phyloP scores from a whole-genome alignment of 2,329 filamentous ascomycete genomes.

The Gaeumannomyces tritici region DNA sequence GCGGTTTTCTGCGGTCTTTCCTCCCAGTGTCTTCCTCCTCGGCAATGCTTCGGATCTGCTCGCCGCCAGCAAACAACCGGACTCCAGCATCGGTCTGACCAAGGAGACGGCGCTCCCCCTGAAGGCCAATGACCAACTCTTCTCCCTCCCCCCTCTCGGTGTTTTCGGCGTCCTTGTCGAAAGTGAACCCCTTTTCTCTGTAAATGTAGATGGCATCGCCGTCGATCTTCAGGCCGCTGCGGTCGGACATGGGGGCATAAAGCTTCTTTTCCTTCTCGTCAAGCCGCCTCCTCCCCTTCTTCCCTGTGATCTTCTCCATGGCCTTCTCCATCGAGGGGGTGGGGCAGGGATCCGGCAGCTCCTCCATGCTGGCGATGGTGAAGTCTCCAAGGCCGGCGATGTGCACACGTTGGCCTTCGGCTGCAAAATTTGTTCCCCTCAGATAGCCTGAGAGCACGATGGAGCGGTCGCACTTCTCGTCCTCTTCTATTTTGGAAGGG shows the following conservation, averaged over 20 bases:
- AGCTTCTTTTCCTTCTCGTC: conserved; percentile 96
- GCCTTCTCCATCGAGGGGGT: conserved; percentile 87
- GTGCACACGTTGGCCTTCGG: conserved; percentile 73
- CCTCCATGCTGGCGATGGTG: conserved; percentile 73
- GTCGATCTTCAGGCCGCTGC: conserved; percentile 90
- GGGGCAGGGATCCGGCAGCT: conserved; percentile 86
- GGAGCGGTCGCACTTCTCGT: conserved; percentile 82
- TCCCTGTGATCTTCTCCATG: conserved; percentile 73
- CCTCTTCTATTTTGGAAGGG: conserved; percentile 79
- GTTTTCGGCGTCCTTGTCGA: conserved; percentile 56
- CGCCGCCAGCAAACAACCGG: conserved; percentile 73
- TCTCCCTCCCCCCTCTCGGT: conserved; percentile 85
- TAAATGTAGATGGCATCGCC: conserved; percentile 93
- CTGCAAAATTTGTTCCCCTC: conserved; percentile 86
- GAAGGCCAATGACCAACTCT: conserved; percentile 84
- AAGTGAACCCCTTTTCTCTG: conserved; percentile 62
- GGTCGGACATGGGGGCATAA: conserved; percentile 96
- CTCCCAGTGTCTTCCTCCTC: conserved; percentile 52
- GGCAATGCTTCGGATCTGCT: conserved; percentile 50
- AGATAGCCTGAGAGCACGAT: conserved; percentile 90
- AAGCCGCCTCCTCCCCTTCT: conserved; percentile 67
- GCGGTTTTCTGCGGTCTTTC: conserved; percentile 46
- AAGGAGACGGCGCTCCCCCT: conserved; percentile 71
- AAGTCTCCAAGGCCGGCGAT: conserved; percentile 89
- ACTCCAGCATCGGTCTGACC: conserved; percentile 77